Evolutionary conservation across 306 rosid genomes (phyloP), one percentile per base, ranked within the genome.

Genomic region (Cicer bijugum): DNA sequence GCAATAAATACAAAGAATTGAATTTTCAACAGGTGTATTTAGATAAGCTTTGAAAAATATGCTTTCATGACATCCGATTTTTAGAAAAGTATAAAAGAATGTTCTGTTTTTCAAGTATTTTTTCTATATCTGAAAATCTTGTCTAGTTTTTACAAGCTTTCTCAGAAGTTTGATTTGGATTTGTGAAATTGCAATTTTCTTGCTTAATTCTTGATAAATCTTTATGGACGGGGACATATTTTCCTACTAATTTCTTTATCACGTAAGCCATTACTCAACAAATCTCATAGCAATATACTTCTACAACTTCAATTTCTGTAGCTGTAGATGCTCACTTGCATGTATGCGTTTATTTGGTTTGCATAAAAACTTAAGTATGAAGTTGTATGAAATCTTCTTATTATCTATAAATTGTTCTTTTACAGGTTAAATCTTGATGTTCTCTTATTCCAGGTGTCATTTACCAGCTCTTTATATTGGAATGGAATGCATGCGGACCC

Each of bases 401-500:
- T 89, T 85, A 71, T 84, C 79, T 38, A 86, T 78, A 67, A 55
- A 78, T 53, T 84, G 84, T 75, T 69, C 71, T 82, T 84, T 86
- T 57, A 82, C 85, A 83, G 88, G 87, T 78, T 89, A 85, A 83
- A 75, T 87, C 86, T 75, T 91, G 77, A 81, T 83, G 75, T 89
- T 89, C 85, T 87, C 83, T 88, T 88, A 72, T 89, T 91, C 90
- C 90, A 94, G 99, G 93, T 94, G 99, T 78, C 99, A 94, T 85
- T 86, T 94, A 76, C 95, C 99, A 83, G 85, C 97, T 71, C 84
- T 94, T 82, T 89, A 94, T 85, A 94, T 94, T 82, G 99, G 99
- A 75, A 94, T 94, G 99, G 99, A 91, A 83, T 94, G 96, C 86
- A 88, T 94, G 99, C 89, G 99, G 63, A 94, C 99, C 39, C 96